Conservation (phyloP, 148 eudicot genomes). For the Dianthus caryophyllus region DNA sequence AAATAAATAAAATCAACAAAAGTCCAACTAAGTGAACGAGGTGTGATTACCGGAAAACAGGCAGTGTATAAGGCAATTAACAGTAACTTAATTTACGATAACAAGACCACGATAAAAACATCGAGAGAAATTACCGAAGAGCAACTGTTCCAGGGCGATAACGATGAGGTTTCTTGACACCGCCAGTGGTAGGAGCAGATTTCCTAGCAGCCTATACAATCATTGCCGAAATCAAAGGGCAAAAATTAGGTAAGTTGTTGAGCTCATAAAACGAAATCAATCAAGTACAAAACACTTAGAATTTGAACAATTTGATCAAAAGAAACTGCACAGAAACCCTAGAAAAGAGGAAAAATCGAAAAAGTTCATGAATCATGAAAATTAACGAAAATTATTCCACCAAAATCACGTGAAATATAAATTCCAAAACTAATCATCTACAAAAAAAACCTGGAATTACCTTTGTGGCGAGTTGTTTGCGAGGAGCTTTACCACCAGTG, state of each 20-base stretch:
- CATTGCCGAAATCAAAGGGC: too few relatives aligned
- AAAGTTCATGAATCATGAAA: background rate
- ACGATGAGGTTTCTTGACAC: slow-evolving; percentile 27
- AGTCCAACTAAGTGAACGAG: too few relatives aligned
- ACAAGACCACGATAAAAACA: background rate
- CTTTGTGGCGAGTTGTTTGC: slow-evolving; percentile 28
- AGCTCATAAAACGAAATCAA: too few relatives aligned
- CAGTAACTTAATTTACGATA: background rate
- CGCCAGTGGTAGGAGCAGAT: slow-evolving; percentile 26
- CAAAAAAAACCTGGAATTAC: background rate
- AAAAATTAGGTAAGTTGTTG: too few relatives aligned
- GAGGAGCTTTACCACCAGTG: slow-evolving; percentile 26
- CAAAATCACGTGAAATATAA: too few relatives aligned
- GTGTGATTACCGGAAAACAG: too few relatives aligned
- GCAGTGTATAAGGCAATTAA: too few relatives aligned
- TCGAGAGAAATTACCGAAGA: slow-evolving; percentile 19
- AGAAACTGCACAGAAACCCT: too few relatives aligned
- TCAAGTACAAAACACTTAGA: too few relatives aligned
- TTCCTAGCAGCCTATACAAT: slow-evolving; percentile 22
- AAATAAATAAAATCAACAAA: too few relatives aligned
- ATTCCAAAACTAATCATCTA: background rate
- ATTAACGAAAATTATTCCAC: background rate
- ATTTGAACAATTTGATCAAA: too few relatives aligned
- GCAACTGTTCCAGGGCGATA: slow-evolving; percentile 29
- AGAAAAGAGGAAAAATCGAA: background rate